Evolutionary conservation across 2,329 filamentous ascomycete species (phyloP), one percentile per base, ranked within the genome.

Genomic region (Trichoderma aggressivum): DNA sequence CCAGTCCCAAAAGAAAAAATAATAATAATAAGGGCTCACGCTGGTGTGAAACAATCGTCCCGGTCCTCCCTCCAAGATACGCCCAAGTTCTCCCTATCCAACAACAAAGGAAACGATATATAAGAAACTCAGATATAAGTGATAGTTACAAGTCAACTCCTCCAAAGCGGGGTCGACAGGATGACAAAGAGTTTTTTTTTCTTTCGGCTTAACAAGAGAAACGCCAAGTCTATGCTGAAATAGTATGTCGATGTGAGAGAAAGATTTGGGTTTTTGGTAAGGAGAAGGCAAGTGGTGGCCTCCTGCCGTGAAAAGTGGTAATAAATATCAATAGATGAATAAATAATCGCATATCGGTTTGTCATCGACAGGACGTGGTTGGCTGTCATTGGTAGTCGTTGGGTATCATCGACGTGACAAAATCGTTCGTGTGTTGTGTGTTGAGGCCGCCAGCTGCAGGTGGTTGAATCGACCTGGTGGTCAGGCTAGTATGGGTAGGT

Each of bases 171-270:
- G 30, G 14, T 55, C 64, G 63, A 69, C 74, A 73, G 72, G 71
- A 72, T 72, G 72, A 72, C 70, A 73, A 74, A 64, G 72, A 18
- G 58, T 72, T 74, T 74, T 50, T 43, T 68, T 69, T 61, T 69
- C 11, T 12, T 28, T 60, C 47, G n/a, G 55, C 18, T 47, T 43
- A 58, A 63, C 71, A 72, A 70, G 43, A 71, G 72, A 75, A 79
- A 79, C 77, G 78, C 79, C 75, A 72, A 76, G 75, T 79, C 78
- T 81, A 80, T 81, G 77, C 75, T 74, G 75, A 77, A 61, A 74
- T 74, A 53, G 21, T 47, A 34, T 66, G 72, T 74, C 74, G 74
- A 75, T 73, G 55, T 70, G 56, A 70, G 50, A 39, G 55, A 65
- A 62, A 58, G 55, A 39, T 36, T 36, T 68, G 28, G 56, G 11